A percentile compares a stretch with the other conserved stretches of the same genome.
Conservation (phyloP, 2,329 filamentous ascomycete species). For the Cladophialophora carrionii region DNA sequence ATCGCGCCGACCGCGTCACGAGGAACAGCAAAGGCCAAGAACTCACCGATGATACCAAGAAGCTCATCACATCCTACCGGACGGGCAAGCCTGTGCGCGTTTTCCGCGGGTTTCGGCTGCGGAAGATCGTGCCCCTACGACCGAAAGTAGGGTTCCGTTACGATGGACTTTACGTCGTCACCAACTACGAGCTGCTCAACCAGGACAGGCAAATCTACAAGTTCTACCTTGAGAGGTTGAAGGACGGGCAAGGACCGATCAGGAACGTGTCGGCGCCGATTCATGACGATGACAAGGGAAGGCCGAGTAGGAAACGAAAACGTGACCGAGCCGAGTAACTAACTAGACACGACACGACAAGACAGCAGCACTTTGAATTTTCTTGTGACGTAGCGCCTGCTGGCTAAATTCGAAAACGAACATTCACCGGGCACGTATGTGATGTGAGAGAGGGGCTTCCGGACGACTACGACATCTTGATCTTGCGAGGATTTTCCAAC, state of each 20-base stretch:
- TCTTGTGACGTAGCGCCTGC: too few species aligned
- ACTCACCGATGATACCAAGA: slow-evolving; percentile 45
- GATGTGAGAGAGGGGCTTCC: neutral
- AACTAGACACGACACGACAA: neutral
- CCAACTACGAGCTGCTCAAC: slow-evolving; percentile 47
- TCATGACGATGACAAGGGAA: neutral
- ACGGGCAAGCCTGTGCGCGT: slow-evolving; percentile 54
- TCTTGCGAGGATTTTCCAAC: neutral
- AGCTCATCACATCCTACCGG: slow-evolving; percentile 49
- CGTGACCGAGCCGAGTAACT: neutral
- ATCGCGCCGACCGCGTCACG: slow-evolving; percentile 13
- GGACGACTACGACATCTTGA: neutral
- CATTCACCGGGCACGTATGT: neutral
- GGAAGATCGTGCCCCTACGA: slow-evolving; percentile 46
- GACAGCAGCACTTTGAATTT: neutral
- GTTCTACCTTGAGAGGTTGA: slow-evolving; percentile 54
- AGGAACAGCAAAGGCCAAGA: slow-evolving; percentile 38
- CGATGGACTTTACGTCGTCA: slow-evolving; percentile 60
- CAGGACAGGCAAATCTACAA: slow-evolving; percentile 48
- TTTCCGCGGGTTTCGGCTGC: slow-evolving; percentile 50
- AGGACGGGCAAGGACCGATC: slow-evolving; percentile 44
- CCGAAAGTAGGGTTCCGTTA: slow-evolving; percentile 59
- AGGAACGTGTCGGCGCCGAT: slow-evolving; percentile 20
- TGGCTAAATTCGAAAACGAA: neutral
- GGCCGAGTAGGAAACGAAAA: neutral